These are phyloP conservation scores for Debaryomyces robertsiae DNA, from an alignment of 1,139 yeast species.

Conservation along the genomic window DNA sequence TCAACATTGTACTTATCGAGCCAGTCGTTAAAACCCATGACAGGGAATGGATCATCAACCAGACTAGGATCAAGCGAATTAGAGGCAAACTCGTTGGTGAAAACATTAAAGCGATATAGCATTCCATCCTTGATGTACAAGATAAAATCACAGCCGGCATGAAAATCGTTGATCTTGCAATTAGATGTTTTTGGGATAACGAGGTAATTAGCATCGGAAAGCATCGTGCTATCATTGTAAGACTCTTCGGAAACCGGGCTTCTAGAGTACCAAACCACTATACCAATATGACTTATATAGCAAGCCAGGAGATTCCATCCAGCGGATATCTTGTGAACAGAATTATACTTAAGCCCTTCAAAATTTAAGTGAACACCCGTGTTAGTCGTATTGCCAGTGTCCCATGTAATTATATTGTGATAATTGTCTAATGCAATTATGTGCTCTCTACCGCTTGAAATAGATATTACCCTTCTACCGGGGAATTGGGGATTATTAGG, in stretches of 20 bases:
- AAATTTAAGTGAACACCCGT: slow-evolving; percentile 54
- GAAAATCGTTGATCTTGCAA: slow-evolving; percentile 53
- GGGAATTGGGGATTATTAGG: slow-evolving; percentile 22
- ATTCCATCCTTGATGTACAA: slow-evolving; percentile 53
- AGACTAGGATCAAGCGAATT: slow-evolving; percentile 7
- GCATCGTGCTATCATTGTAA: slow-evolving; percentile 21
- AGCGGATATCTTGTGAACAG: slow-evolving; percentile 49
- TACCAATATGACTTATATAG: slow-evolving; percentile 52
- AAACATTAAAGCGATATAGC: slow-evolving; percentile 40
- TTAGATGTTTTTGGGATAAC: slow-evolving; percentile 43
- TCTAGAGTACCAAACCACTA: slow-evolving; percentile 62
- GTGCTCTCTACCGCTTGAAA: slow-evolving; percentile 69
- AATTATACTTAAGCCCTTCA: slow-evolving; percentile 14
- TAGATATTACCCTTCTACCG: slow-evolving; percentile 41
- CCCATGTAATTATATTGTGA: slow-evolving; percentile 66
- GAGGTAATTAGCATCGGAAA: slow-evolving; percentile 38
- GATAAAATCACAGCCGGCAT: slow-evolving; percentile 55
- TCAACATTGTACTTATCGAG: slow-evolving; percentile 21
- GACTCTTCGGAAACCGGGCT: slow-evolving; percentile 29
- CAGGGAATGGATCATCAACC: slow-evolving; percentile 14
- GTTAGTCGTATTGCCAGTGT: slow-evolving; percentile 42
- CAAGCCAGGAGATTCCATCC: slow-evolving; percentile 73
- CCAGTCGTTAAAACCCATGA: slow-evolving; percentile 35
- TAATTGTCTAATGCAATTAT: slow-evolving; percentile 61
- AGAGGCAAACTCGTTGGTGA: slow-evolving; percentile 8